phyloP scores from a whole-genome alignment of 805 yeast species.

The Wickerhamomyces bovis region DNA sequence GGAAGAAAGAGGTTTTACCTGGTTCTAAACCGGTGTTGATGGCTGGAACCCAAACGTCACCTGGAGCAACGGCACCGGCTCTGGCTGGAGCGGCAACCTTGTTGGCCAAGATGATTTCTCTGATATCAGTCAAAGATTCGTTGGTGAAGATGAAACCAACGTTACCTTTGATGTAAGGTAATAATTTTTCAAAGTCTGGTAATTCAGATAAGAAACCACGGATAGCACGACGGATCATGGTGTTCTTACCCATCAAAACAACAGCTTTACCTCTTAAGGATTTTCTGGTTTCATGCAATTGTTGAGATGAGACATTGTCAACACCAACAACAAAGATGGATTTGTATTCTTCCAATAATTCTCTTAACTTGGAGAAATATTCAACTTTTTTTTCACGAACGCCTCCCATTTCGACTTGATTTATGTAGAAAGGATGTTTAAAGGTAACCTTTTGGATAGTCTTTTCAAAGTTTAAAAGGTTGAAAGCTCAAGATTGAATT shows the following conservation, averaged over 20 bases:
- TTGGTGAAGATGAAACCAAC: slow-evolving; percentile 99
- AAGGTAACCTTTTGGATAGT: slow-evolving; percentile 38
- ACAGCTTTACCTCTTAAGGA: slow-evolving; percentile 91
- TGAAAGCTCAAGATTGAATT: background rate
- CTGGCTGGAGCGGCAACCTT: slow-evolving; percentile 99
- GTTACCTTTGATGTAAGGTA: slow-evolving; percentile 96
- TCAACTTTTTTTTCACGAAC: slow-evolving; percentile 94
- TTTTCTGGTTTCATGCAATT: slow-evolving; percentile 99
- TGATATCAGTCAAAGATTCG: slow-evolving; percentile 84
- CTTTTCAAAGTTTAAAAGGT: background rate
- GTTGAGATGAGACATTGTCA: slow-evolving; percentile 99
- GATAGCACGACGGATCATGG: slow-evolving; percentile 99
- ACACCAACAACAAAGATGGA: slow-evolving; percentile 98
- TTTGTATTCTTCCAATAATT: slow-evolving; percentile 93
- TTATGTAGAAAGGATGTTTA: slow-evolving; percentile 82
- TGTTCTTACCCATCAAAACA: slow-evolving; percentile 99
- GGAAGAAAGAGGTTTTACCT: slow-evolving; percentile 99
- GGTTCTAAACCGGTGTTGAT: slow-evolving; percentile 99
- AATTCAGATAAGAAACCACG: slow-evolving; percentile 90
- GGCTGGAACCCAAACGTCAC: slow-evolving; percentile 95
- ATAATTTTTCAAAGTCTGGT: slow-evolving; percentile 92
- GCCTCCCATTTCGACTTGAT: slow-evolving; percentile 98
- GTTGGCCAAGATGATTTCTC: slow-evolving; percentile 84
- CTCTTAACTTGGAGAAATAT: slow-evolving; percentile 93
- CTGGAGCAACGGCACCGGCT: slow-evolving; percentile 99